Percentiles rank a stretch among this genome's conserved stretches.
These are phyloP conservation scores for Candida dajiaensis DNA, from an alignment of 805 yeast genomes.

Conservation along the genomic window DNA sequence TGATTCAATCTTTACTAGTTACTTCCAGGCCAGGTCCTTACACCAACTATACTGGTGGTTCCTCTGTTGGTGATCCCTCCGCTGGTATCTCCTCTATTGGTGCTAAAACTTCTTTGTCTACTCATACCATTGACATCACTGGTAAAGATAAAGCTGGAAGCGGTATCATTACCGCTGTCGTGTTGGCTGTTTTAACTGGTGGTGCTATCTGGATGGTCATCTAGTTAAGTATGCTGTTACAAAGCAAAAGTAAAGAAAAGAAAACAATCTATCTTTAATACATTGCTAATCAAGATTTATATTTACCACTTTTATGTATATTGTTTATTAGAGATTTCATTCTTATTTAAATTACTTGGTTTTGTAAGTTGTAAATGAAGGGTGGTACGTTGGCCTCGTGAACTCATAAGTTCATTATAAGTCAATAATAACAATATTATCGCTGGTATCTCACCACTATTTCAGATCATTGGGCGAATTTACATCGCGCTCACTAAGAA, in stretches of 20 bases:
- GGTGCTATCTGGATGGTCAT: slow-evolving; percentile 78
- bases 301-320: not conserved
- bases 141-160: slow-evolving; percentile 82
- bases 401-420: no score
- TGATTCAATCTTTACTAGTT: slow-evolving; percentile 44
- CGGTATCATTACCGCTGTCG: slow-evolving; percentile 75
- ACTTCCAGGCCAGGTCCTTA: slow-evolving; percentile 45
- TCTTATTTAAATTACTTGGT: not conserved
- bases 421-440: no score
- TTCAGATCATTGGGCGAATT: no score
- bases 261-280: no score
- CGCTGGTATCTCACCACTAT: no score
- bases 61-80: slow-evolving; percentile 48
- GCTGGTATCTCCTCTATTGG: slow-evolving; percentile 42
- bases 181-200: slow-evolving; percentile 52
- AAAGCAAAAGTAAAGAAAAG: no score
- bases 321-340: not conserved
- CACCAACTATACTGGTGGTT: slow-evolving; percentile 46
- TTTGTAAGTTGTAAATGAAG: no score
- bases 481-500: no score
- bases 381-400: no score
- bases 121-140: slow-evolving; percentile 40
- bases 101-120: slow-evolving; percentile 28
- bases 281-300: not conserved
- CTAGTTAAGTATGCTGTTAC: slow-evolving; percentile 19